Conservation (phyloP, 2,329 filamentous ascomycete genomes). For the Fusarium anguioides region DNA sequence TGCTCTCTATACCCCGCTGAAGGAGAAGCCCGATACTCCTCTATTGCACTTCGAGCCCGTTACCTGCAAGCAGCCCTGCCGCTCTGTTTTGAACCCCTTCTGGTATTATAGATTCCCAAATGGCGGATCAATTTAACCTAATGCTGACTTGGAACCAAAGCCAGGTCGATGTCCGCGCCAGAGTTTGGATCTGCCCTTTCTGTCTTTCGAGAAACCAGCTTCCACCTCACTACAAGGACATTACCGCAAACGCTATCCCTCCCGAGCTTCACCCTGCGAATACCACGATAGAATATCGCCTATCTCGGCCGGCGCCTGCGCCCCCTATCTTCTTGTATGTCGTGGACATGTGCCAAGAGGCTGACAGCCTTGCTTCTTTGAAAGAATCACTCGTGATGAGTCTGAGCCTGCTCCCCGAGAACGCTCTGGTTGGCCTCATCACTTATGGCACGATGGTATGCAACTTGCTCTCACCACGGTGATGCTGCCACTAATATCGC, state of each 20-base stretch:
- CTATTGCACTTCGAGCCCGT: slow-evolving; percentile 96
- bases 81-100: slow-evolving; percentile 95
- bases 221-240: slow-evolving; percentile 90
- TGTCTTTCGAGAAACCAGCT: slow-evolving; percentile 86
- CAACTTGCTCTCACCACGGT: neutral
- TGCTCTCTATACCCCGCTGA: slow-evolving; percentile 93
- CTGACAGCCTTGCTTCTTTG: slow-evolving; percentile 83
- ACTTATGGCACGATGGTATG: slow-evolving; percentile 92
- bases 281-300: slow-evolving; percentile 89
- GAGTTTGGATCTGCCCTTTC: slow-evolving; percentile 91
- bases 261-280: slow-evolving; percentile 84
- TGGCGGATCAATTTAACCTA: too few relatives aligned
- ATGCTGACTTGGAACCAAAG: slow-evolving; percentile 56
- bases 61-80: slow-evolving; percentile 94
- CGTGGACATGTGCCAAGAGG: slow-evolving; percentile 89
- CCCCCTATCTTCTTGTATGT: slow-evolving; percentile 89
- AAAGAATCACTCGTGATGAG: slow-evolving; percentile 91
- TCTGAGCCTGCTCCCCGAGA: slow-evolving; percentile 82
- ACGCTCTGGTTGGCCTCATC: slow-evolving; percentile 84
- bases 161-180: slow-evolving; percentile 84
- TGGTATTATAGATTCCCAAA: slow-evolving; percentile 70
- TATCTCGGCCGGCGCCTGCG: slow-evolving; percentile 83
- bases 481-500: slow-evolving; percentile 36
- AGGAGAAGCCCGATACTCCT: slow-evolving; percentile 91
- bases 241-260: slow-evolving; percentile 83